Percentiles rank a stretch among this genome's conserved stretches.
Evolutionary conservation across 305 asterid genomes (phyloP).

Genomic region (Solanum hybrid): DNA sequence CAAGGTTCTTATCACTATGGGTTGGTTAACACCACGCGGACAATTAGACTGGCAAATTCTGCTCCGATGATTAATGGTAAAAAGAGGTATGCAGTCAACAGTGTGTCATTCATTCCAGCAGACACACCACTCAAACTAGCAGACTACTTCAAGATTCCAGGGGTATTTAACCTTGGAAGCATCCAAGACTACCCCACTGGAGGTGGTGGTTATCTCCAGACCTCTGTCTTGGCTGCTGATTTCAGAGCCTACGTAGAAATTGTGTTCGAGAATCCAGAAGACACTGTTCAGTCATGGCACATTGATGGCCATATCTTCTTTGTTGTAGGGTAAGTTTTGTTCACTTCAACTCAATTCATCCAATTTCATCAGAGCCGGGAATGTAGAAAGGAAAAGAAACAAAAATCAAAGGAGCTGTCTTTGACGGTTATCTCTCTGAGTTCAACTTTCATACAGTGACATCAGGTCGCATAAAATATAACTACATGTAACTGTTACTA

Average conservation of each 20-base stretch:
- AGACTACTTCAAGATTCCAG: slow-evolving; percentile 21
- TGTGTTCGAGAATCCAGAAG: slow-evolving; percentile 26
- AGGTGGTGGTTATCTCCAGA: slow-evolving; percentile 21
- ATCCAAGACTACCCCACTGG: slow-evolving; percentile 24
- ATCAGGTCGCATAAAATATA: not conserved
- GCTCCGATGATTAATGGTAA: slow-evolving; percentile 25
- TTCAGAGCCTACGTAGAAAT: slow-evolving; percentile 24
- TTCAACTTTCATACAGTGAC: not conserved
- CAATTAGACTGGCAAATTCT: slow-evolving; percentile 26
- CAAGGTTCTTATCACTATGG: slow-evolving; percentile 40
- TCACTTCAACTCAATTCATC: not conserved
- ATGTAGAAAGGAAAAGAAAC: not conserved
- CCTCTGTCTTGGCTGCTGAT: slow-evolving; percentile 34
- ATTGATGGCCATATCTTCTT: slow-evolving; percentile 29
- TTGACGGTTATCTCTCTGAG: not conserved
- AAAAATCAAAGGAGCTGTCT: not conserved
- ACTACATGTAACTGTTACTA: not conserved
- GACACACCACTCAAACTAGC: slow-evolving; percentile 39
- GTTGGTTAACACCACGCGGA: slow-evolving; percentile 22
- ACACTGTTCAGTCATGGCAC: slow-evolving; percentile 34
- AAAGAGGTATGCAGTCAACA: slow-evolving; percentile 31
- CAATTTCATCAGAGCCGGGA: not conserved
- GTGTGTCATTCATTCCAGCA: slow-evolving; percentile 25
- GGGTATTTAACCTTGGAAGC: slow-evolving; percentile 21
- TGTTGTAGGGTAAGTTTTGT: slow-evolving; percentile 25